Conservation (phyloP, 2,329 filamentous ascomycete genomes). For the Trichophyton verrucosum region DNA sequence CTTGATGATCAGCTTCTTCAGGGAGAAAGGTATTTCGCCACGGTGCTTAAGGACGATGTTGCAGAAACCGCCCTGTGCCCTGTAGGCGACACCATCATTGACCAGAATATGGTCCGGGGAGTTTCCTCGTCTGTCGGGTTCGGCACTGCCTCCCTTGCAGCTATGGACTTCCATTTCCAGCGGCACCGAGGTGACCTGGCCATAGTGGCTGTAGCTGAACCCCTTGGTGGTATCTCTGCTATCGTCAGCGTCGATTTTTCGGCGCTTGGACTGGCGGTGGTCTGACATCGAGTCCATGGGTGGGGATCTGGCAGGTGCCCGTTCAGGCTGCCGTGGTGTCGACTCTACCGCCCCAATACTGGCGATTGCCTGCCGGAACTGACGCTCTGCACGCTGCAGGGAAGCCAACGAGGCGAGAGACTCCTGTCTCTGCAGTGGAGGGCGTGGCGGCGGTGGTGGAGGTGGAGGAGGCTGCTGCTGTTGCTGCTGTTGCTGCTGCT, state of each 20-base stretch:
- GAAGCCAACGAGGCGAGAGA: background rate
- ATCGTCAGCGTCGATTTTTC: constrained; percentile 56
- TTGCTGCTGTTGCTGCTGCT: too few relatives aligned
- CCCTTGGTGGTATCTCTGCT: constrained; percentile 36
- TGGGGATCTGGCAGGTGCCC: background rate
- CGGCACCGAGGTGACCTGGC: constrained; percentile 71
- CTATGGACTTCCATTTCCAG: constrained; percentile 78
- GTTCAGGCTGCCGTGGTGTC: background rate
- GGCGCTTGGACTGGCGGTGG: constrained; percentile 43
- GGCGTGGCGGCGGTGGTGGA: background rate
- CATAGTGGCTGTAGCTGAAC: constrained; percentile 73
- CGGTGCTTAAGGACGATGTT: constrained; percentile 77
- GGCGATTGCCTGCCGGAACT: constrained; percentile 1
- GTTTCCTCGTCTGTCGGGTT: constrained; percentile 40
- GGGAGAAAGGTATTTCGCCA: constrained; percentile 64
- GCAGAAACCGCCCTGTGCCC: constrained; percentile 74
- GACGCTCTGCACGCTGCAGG: background rate
- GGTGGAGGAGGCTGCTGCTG: too few relatives aligned
- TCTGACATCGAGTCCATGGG: background rate
- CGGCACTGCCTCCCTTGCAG: constrained; percentile 55
- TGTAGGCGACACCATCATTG: constrained; percentile 76
- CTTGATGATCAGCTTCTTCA: constrained; percentile 80
- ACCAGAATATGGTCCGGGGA: constrained; percentile 70
- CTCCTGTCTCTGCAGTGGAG: background rate
- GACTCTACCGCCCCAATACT: background rate